A percentile compares a stretch with the other conserved stretches of the same genome.
phyloP scores from a whole-genome alignment of 805 yeast genomes.

The Ogataea parapolymorpha region DNA sequence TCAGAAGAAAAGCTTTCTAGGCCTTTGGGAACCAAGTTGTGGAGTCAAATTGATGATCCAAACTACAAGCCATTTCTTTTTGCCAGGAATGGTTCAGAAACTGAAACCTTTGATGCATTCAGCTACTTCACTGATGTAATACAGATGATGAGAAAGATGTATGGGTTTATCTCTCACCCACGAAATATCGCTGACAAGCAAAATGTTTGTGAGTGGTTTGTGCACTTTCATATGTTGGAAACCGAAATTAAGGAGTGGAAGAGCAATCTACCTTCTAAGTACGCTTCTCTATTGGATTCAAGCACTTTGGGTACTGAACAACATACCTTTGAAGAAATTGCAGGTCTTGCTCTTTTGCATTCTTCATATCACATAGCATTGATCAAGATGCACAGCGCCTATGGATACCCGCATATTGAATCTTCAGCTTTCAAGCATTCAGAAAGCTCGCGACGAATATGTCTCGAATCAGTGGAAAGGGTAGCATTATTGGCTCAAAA shows the following conservation, averaged over 20 bases:
- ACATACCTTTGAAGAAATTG: slow-evolving; percentile 1
- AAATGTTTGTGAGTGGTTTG: slow-evolving; percentile 21
- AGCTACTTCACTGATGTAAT: slow-evolving; percentile 21
- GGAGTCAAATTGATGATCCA: slow-evolving; percentile 8
- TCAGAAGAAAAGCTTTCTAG: slow-evolving; percentile 17
- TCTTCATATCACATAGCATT: slow-evolving; percentile 22
- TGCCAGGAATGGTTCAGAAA: not conserved
- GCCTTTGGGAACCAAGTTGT: slow-evolving; percentile 17
- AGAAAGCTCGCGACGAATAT: slow-evolving; percentile 17
- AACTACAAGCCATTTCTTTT: not conserved
- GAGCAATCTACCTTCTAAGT: slow-evolving; percentile 12
- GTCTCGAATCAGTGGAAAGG: slow-evolving; percentile 15
- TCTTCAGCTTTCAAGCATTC: slow-evolving; percentile 22
- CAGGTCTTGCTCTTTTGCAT: slow-evolving; percentile 7
- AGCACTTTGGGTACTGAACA: slow-evolving; percentile 1
- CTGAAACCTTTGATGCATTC: slow-evolving; percentile 18
- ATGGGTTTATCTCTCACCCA: slow-evolving; percentile 16
- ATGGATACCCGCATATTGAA: slow-evolving; percentile 26
- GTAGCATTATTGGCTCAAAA: slow-evolving; percentile 12
- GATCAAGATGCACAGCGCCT: slow-evolving; percentile 26
- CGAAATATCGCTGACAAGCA: slow-evolving; percentile 15
- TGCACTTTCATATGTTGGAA: slow-evolving; percentile 18
- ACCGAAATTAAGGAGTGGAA: slow-evolving; percentile 14
- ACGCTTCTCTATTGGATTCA: slow-evolving; percentile 4
- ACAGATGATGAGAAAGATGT: slow-evolving; percentile 16